phyloP scores from a whole-genome alignment of 208 protist species.

The Zelonia costaricensis region DNA sequence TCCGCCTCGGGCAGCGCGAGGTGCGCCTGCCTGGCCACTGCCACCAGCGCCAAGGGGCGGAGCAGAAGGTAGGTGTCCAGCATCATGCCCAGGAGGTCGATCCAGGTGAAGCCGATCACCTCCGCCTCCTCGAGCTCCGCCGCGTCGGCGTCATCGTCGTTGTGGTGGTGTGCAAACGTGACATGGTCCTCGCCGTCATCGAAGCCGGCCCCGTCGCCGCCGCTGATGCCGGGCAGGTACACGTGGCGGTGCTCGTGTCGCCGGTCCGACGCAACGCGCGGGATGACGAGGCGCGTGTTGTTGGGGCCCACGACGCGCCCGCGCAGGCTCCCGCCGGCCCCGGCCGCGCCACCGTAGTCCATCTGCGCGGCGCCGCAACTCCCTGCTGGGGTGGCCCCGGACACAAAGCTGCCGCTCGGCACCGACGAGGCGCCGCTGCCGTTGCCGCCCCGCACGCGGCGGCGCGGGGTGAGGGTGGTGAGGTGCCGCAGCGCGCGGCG shows the following conservation, averaged over 20 bases:
- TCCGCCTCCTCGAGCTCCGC: slow-evolving; percentile 31
- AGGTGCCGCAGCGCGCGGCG: slow-evolving; percentile 25
- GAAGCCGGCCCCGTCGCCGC: not conserved
- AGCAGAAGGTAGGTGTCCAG: slow-evolving; percentile 69
- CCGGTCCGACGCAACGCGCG: slow-evolving; percentile 56
- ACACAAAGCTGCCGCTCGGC: slow-evolving; percentile 2
- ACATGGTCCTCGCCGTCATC: slow-evolving; percentile 18
- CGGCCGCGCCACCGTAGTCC: not conserved
- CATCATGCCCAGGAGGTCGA: slow-evolving; percentile 72
- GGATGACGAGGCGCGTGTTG: slow-evolving; percentile 65
- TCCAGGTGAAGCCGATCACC: slow-evolving; percentile 52
- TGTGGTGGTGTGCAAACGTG: slow-evolving; percentile 15
- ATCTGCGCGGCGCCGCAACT: slow-evolving; percentile 2
- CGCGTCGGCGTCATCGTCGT: slow-evolving; percentile 10
- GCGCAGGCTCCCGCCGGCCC: slow-evolving; percentile 12
- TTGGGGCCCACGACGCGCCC: slow-evolving; percentile 27
- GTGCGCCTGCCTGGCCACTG: slow-evolving; percentile 48
- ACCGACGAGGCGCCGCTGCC: slow-evolving; percentile 4
- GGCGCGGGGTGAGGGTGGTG: slow-evolving; percentile 15
- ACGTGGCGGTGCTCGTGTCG: slow-evolving; percentile 29
- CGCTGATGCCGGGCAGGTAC: not conserved
- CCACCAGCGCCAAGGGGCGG: slow-evolving; percentile 66
- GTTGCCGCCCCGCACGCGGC: slow-evolving; percentile 9
- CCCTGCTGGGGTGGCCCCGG: too few relatives aligned
- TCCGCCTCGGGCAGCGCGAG: slow-evolving; percentile 21